These are phyloP conservation scores for Phyllosticta citriasiana DNA, from an alignment of 2,329 filamentous ascomycete genomes.

Conservation along the genomic window DNA sequence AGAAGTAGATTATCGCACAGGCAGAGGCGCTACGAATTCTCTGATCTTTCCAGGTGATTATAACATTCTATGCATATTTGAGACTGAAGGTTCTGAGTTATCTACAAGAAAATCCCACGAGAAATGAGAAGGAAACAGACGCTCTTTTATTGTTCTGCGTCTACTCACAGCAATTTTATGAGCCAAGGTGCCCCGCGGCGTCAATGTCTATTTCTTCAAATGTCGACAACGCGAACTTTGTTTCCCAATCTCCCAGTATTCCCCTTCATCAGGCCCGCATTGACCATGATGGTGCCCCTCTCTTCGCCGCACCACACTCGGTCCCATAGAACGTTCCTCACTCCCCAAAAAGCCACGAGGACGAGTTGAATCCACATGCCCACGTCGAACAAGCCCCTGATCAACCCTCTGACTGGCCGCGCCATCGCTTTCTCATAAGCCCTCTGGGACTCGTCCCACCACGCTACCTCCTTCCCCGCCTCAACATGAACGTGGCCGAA, in stretches of 20 bases:
- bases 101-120: neutral
- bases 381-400: conserved; percentile 28
- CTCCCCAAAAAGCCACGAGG: conserved; percentile 42
- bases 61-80: too few relatives aligned
- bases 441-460: conserved; percentile 64
- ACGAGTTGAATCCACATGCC: conserved; percentile 42
- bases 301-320: conserved; percentile 47
- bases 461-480: conserved; percentile 57
- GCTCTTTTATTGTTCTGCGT: neutral
- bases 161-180: neutral
- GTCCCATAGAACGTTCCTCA: conserved; percentile 50
- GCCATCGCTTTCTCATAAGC: conserved; percentile 58
- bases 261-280: conserved; percentile 47
- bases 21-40: too few relatives aligned
- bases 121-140: neutral
- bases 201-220: conserved; percentile 15
- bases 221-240: conserved; percentile 31
- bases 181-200: neutral
- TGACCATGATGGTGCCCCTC: conserved; percentile 46
- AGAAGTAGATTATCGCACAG: too few relatives aligned
- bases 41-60: too few relatives aligned
- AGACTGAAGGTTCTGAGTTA: neutral
- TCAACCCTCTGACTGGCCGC: conserved; percentile 25
- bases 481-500: conserved; percentile 80
- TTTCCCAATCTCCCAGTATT: conserved; percentile 41